Evolutionary conservation across 371 early-diverging fungal genomes (phyloP), one percentile per base, ranked within the genome.

Genomic region (Cokeromyces recurvatus): DNA sequence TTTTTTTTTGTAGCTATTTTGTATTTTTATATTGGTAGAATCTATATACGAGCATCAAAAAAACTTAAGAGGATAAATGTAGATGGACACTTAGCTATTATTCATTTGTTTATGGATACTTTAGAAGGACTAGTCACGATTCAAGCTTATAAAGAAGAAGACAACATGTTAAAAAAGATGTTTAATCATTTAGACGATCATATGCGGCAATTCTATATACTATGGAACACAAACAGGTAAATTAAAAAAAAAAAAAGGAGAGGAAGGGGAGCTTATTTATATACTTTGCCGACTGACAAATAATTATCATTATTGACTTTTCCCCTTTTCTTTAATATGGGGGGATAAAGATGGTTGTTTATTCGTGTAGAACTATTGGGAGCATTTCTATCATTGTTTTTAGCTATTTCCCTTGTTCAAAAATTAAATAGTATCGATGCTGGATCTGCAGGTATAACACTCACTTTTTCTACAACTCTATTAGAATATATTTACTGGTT

Each of bases 151-250:
- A 50, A 66, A 2, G 72, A 70, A 45, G 58, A 69, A 23, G 45
- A 54, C 23, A 58, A 59, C 8, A 68, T 71, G 61, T 65, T 71
- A 66, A 55, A 54, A 32, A 68, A 71, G 38, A 71, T 71, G 68
- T 63, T 71, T 32, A 38, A 50, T 17, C 53, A 63, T 8, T 57
- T 88, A 40, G 85, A 88, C 50, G 70, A 74, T 8, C 77, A 89
- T 54, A 85, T 87, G 76, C 70, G 92, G 20, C 82, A 91, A 4
- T 91, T 80, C 57, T 92, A 84, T 52, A 79, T 79, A 5, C 52
- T 87, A 23, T 91, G 93, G 90, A 79, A 82, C 2, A 78, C 85
- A 41, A 92, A 92, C 66, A 81, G 91, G 48, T 89, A 89, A 84
- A 64, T n/a, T n/a, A n/a, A n/a, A n/a, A n/a, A n/a, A 83, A 16